Percentiles rank a stretch among this genome's conserved stretches.
Conservation (phyloP, 345 rosid species). For the Conringia planisiliqua region DNA sequence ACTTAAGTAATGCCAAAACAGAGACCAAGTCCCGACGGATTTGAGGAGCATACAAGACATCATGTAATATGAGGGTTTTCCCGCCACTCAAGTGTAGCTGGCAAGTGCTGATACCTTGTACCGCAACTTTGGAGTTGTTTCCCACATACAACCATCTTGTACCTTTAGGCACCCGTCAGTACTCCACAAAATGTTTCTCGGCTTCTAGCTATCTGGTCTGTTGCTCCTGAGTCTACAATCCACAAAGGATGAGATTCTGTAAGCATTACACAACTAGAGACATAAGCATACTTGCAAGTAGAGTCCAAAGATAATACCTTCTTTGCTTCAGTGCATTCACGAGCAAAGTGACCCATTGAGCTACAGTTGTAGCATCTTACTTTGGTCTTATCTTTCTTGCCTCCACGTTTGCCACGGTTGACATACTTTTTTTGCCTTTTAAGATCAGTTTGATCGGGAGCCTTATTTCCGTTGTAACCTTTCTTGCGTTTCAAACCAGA, state of each 20-base stretch:
- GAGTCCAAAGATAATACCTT: background rate
- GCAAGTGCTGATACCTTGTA: background rate
- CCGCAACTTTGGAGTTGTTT: too few relatives aligned
- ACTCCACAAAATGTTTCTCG: background rate
- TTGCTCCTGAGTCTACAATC: constrained; percentile 10
- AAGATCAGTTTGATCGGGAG: background rate
- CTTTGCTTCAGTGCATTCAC: constrained; percentile 11
- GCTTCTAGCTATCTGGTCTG: background rate
- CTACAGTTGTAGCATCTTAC: background rate
- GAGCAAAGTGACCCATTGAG: constrained; percentile 8
- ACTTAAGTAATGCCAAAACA: background rate
- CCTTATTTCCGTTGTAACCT: background rate
- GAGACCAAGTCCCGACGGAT: background rate
- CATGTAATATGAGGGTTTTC: background rate
- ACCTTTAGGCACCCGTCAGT: background rate
- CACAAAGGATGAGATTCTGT: constrained; percentile 1
- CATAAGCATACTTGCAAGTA: background rate
- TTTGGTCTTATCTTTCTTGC: background rate
- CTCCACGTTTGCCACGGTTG: background rate
- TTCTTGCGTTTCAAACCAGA: background rate
- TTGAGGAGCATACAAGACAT: background rate
- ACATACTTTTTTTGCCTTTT: background rate
- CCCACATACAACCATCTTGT: too few relatives aligned
- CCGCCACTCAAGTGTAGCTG: background rate
- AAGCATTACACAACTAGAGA: background rate